Percentiles rank a stretch among this genome's conserved stretches.
phyloP scores from a whole-genome alignment of 495 filamentous ascomycete species.

The Gamarada debralockiae region DNA sequence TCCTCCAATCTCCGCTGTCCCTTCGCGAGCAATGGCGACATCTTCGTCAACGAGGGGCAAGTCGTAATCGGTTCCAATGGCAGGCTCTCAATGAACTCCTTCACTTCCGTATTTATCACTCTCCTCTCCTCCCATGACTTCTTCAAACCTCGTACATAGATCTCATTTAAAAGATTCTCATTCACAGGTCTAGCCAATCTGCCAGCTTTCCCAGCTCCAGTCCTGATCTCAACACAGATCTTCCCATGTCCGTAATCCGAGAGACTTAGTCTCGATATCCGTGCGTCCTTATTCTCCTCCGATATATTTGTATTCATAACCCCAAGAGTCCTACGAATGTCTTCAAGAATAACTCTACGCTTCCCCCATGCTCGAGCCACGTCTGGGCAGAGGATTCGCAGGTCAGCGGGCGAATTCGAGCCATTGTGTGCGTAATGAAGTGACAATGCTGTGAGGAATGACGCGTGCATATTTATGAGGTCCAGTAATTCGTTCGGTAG shows the following conservation, averaged over 20 bases:
- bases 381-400: conserved; percentile 49
- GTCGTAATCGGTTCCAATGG: conserved; percentile 50
- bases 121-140: conserved; percentile 36
- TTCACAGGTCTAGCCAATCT: conserved; percentile 46
- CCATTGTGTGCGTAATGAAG: conserved; percentile 65
- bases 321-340: conserved; percentile 54
- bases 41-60: conserved; percentile 41
- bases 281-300: conserved; percentile 3
- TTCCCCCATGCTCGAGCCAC: conserved; percentile 59
- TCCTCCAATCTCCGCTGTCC: conserved; percentile 60
- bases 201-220: conserved; percentile 9
- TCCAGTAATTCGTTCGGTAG: conserved; percentile 51
- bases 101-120: conserved; percentile 1
- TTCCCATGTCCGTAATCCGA: conserved; percentile 56
- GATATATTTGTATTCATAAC: conserved; percentile 34
- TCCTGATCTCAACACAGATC: conserved; percentile 39
- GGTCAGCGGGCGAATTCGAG: conserved; percentile 51
- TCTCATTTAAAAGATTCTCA: conserved; percentile 49
- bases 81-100: conserved; percentile 47
- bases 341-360: conserved; percentile 51
- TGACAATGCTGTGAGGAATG: conserved; percentile 54
- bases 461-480: conserved; percentile 50
- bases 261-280: conserved; percentile 38
- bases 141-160: conserved; percentile 48
- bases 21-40: conserved; percentile 41